Conservation (phyloP, 2,329 filamentous ascomycete species). For the Camillea tinctor region DNA sequence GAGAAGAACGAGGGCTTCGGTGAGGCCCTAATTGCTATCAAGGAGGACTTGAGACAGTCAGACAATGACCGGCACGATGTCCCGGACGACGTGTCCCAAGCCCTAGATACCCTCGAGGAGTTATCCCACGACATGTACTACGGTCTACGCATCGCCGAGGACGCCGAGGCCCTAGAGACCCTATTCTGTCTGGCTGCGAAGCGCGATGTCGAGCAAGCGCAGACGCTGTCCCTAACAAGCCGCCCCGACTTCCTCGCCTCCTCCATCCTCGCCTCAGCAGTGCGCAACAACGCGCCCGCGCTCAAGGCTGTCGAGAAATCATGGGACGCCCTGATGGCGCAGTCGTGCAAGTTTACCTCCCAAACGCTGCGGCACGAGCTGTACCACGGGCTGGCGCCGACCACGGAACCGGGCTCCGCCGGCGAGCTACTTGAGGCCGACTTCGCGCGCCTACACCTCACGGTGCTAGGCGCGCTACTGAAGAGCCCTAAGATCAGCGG, state of each 20-base stretch:
- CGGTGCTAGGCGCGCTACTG: slow-evolving; percentile 56
- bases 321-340: slow-evolving; percentile 44
- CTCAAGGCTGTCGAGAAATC: slow-evolving; percentile 49
- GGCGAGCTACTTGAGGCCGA: slow-evolving; percentile 22
- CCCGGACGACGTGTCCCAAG: slow-evolving; percentile 41
- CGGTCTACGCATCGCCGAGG: slow-evolving; percentile 60
- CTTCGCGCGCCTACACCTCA: slow-evolving; percentile 35
- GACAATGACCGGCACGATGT: not conserved
- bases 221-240: slow-evolving; percentile 23
- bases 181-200: slow-evolving; percentile 55
- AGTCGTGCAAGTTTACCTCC: slow-evolving; percentile 32
- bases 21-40: slow-evolving; percentile 49
- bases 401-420: slow-evolving; percentile 8
- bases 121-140: slow-evolving; percentile 70
- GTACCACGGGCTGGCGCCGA: slow-evolving; percentile 41
- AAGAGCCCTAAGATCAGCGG: slow-evolving; percentile 50
- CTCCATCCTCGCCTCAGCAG: slow-evolving; percentile 53
- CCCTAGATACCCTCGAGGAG: slow-evolving; percentile 59
- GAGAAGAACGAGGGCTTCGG: slow-evolving; percentile 42
- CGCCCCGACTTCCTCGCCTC: slow-evolving; percentile 51
- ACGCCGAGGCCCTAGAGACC: slow-evolving; percentile 50
- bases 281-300: slow-evolving; percentile 66
- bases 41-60: slow-evolving; percentile 36
- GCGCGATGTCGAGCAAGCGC: slow-evolving; percentile 21
- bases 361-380: slow-evolving; percentile 37